These are phyloP conservation scores for Lasiosphaeria hispida DNA, from an alignment of 495 filamentous ascomycete genomes.

Conservation along the genomic window DNA sequence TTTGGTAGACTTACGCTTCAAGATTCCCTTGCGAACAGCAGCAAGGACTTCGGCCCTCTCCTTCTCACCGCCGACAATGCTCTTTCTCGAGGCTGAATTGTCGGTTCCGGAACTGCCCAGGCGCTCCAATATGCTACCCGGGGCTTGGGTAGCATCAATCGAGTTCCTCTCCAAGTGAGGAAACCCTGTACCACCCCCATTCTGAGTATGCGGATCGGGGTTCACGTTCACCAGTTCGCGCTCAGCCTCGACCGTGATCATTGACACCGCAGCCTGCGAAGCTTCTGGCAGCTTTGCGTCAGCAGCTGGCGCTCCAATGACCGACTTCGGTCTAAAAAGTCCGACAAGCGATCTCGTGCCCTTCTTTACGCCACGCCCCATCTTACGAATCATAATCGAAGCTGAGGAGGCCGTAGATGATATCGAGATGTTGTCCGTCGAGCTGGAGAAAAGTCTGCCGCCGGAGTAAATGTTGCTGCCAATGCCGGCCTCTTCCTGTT, in stretches of 20 bases:
- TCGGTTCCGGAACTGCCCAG: conserved; percentile 56
- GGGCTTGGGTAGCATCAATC: conserved; percentile 51
- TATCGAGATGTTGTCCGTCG: conserved; percentile 94
- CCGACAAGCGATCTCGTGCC: conserved; percentile 86
- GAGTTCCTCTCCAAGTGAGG: conserved; percentile 84
- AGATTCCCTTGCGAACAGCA: conserved; percentile 86
- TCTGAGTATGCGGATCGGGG: conserved; percentile 63
- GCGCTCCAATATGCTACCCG: conserved; percentile 42
- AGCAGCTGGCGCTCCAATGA: conserved; percentile 70
- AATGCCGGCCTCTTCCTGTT: conserved; percentile 87
- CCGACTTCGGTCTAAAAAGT: conserved; percentile 90
- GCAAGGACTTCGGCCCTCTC: conserved; percentile 90
- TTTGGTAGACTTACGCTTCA: conserved; percentile 72
- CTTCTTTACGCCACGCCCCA: conserved; percentile 97
- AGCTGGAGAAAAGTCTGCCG: conserved; percentile 82
- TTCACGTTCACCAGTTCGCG: conserved; percentile 80
- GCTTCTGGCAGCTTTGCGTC: conserved; percentile 65
- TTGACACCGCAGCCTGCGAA: conserved; percentile 77
- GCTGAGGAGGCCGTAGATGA: conserved; percentile 97
- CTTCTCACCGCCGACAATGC: conserved; percentile 84
- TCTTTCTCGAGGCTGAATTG: conserved; percentile 66
- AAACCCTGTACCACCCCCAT: conserved; percentile 76
- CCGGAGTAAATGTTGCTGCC: conserved; percentile 93
- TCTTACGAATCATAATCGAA: conserved; percentile 98
- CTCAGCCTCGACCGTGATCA: conserved; percentile 95